Evolutionary conservation across 2,329 filamentous ascomycete genomes (phyloP).

Genomic region (Monascus ruber): DNA sequence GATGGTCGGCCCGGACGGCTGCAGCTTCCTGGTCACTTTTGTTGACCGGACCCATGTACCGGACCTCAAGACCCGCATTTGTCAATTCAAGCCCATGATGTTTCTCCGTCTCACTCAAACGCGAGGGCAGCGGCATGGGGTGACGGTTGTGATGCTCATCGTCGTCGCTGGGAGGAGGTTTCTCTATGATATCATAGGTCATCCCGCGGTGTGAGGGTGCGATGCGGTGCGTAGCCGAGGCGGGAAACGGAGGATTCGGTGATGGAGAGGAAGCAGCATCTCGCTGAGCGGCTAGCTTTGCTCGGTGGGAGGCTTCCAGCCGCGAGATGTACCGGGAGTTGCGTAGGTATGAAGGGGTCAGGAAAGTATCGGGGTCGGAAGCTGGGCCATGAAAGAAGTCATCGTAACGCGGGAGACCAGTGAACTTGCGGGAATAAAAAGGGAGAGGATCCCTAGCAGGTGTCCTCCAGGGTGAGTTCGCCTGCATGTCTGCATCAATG

Average conservation of each 20-base stretch:
- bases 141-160: constrained; percentile 29
- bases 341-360: constrained; percentile 73
- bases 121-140: constrained; percentile 60
- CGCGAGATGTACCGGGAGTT: constrained; percentile 67
- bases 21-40: constrained; percentile 63
- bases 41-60: constrained; percentile 46
- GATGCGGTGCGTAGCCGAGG: constrained; percentile 47
- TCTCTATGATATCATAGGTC: constrained; percentile 75
- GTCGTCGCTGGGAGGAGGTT: constrained; percentile 48
- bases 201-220: constrained; percentile 61
- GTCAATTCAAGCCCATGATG: constrained; percentile 61
- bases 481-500: constrained; percentile 40
- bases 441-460: constrained; percentile 31
- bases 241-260: constrained; percentile 14
- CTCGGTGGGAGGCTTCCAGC: constrained; percentile 58
- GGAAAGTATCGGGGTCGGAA: constrained; percentile 43
- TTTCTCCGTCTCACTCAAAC: constrained; percentile 74
- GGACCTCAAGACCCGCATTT: constrained; percentile 61
- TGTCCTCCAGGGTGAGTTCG: constrained; percentile 37
- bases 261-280: constrained; percentile 39
- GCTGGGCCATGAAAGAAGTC: constrained; percentile 14
- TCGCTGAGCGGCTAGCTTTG: constrained; percentile 45
- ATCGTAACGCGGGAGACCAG: constrained; percentile 19
- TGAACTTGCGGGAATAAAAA: constrained; percentile 38
- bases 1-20: constrained; percentile 68